Base-by-base conservation (phyloP, 768 basidiomycete species). In the Lactifluus echinatus region DNA sequence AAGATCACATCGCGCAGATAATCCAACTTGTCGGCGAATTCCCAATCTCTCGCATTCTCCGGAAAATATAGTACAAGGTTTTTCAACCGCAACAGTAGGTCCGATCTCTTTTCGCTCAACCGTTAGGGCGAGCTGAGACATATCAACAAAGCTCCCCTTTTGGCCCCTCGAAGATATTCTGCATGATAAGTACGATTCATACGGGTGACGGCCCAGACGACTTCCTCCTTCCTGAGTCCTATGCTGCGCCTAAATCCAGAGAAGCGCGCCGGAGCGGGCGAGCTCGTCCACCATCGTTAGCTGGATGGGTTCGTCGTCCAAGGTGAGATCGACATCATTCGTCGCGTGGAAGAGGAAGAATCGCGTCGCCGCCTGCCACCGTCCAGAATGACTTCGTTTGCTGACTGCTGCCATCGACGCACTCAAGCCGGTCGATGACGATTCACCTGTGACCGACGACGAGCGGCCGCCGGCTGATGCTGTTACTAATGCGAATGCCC, bases 1-100 rank as follows among this genome's bases (percentile, higher is more conserved):
- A 94, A 68, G 89, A 93, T 67, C 94, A 99, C 67, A 91, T 98
- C 58, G 95, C 96, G 3, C 95, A 99, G 74, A 91, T 98, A 62
- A 91, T 97, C 70, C 94, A 99, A 72, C 79, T 98, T 12, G 76
- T 97, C 67, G 95, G 94, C 42, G 91, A 95, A 63, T 79, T 95
- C 40, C 92, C 92, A n/a, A n/a, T n/a, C n/a, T n/a, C n/a, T n/a
- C n/a, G n/a, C n/a, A n/a, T n/a, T n/a, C n/a, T n/a, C n/a, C n/a
- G n/a, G n/a, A n/a, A n/a, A n/a, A n/a, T n/a, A n/a, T n/a, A n/a
- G n/a, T n/a, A n/a, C n/a, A n/a, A n/a, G n/a, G n/a, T n/a, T n/a
- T n/a, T n/a, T n/a, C n/a, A n/a, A n/a, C n/a, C n/a, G n/a, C n/a
- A n/a, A n/a, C n/a, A n/a, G n/a, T n/a, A n/a, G n/a, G n/a, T n/a